A percentile compares a stretch with the other conserved stretches of the same genome.
Conservation (phyloP, 176 grass and related monocot genomes). For the Musa troglodytarum region DNA sequence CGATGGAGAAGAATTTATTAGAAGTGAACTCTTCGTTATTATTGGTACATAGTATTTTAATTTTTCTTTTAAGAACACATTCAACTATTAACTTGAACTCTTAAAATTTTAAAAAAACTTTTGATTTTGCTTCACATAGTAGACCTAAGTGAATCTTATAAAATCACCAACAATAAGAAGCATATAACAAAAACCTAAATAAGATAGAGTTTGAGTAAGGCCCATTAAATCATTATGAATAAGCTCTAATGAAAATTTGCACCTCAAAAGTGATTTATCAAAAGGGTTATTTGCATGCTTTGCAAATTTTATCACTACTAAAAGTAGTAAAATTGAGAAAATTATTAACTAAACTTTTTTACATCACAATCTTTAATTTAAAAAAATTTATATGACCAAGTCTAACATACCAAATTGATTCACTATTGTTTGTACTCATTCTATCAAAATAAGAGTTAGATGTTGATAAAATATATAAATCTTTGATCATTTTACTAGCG, state of each 20-base stretch:
- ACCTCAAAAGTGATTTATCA: not conserved
- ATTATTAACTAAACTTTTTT: too few species aligned
- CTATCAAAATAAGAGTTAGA: not conserved
- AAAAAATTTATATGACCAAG: too few species aligned
- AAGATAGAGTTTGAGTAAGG: not conserved
- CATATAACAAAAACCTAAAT: not conserved
- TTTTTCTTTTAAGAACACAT: not conserved
- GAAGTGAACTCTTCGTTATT: not conserved
- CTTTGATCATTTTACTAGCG: not conserved
- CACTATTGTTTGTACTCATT: not conserved
- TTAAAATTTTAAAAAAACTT: not conserved
- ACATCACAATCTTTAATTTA: too few species aligned
- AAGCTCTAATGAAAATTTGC: not conserved
- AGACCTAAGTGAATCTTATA: not conserved
- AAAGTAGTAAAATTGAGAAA: too few species aligned
- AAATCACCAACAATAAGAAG: not conserved
- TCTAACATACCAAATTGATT: not conserved
- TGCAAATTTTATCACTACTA: not conserved
- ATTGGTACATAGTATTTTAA: not conserved
- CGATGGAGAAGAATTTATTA: not conserved
- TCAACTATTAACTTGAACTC: not conserved
- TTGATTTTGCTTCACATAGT: not conserved
- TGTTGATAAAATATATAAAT: not conserved
- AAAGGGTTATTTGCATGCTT: not conserved
- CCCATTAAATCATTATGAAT: not conserved